Evolutionary conservation across 2,329 filamentous ascomycete species (phyloP).

Genomic region (Penicillium sp.): DNA sequence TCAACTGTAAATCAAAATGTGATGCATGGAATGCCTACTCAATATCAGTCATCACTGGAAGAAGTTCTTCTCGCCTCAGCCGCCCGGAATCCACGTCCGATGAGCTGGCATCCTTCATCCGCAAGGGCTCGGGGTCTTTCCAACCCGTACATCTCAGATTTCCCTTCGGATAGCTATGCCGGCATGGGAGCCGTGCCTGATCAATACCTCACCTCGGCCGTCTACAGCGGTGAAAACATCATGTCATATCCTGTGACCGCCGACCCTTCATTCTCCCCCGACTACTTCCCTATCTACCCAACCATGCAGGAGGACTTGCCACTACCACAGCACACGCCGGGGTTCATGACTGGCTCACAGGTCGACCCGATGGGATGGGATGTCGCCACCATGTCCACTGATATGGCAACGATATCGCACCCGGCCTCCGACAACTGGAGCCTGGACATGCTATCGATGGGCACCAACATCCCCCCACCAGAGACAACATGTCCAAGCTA

Average conservation of each 20-base stretch:
- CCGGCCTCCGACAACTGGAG: constrained; percentile 31
- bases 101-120: constrained; percentile 73
- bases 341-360: constrained; percentile 26
- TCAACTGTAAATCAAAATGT: constrained; percentile 52
- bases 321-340: constrained; percentile 21
- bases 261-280: constrained; percentile 19
- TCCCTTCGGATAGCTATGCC: constrained; percentile 19
- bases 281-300: constrained; percentile 21
- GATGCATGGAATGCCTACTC: constrained; percentile 44
- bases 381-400: constrained; percentile 10
- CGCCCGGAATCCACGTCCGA: constrained; percentile 53
- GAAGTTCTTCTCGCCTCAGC: constrained; percentile 39
- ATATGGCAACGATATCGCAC: constrained; percentile 21
- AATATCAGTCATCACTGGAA: constrained; percentile 46
- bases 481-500: constrained; percentile 32
- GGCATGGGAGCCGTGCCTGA: constrained; percentile 17
- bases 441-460: constrained; percentile 34
- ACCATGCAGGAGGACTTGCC: constrained; percentile 20
- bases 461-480: constrained; percentile 31
- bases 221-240: constrained; percentile 20
- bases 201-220: constrained; percentile 18
- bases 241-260: constrained; percentile 24
- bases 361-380: constrained; percentile 30
- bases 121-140: constrained; percentile 33
- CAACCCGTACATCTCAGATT: constrained; percentile 20